phyloP scores from a whole-genome alignment of 2,329 filamentous ascomycete species.

The Phyllosticta ampelicida region DNA sequence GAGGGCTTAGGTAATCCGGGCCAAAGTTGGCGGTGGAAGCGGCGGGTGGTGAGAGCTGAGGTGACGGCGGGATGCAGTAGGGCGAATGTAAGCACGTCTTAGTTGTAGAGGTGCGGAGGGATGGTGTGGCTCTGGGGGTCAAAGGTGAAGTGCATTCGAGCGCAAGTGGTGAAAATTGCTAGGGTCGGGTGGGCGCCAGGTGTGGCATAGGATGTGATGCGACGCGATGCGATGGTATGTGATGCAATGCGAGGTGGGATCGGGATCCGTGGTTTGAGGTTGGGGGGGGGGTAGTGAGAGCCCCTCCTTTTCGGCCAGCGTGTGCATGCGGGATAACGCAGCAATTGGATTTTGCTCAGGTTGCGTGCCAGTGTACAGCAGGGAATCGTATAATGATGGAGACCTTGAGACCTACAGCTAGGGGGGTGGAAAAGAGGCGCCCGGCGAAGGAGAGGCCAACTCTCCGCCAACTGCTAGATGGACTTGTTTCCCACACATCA shows the following conservation, averaged over 20 bases:
- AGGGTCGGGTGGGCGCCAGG: not conserved
- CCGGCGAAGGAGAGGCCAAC: not conserved
- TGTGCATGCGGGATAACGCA: not conserved
- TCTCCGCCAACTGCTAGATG: not conserved
- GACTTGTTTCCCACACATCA: not conserved
- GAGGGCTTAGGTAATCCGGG: constrained; percentile 9
- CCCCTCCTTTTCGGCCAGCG: not conserved
- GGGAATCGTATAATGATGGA: too few relatives aligned
- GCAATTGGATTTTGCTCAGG: too few relatives aligned
- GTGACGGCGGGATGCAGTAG: not conserved
- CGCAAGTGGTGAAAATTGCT: not conserved
- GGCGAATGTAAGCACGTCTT: not conserved
- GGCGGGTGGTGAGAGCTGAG: constrained; percentile 6
- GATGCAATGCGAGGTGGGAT: not conserved
- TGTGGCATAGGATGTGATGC: not conserved
- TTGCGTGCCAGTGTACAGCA: too few relatives aligned
- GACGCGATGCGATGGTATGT: too few relatives aligned
- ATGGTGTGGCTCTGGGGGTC: constrained; percentile 4
- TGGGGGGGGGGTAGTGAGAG: not conserved
- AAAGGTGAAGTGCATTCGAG: constrained; percentile 10
- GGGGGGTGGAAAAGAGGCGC: not conserved
- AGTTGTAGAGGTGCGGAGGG: constrained; percentile 10
- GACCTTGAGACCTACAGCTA: too few relatives aligned
- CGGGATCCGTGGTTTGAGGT: not conserved
- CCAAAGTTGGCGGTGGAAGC: not conserved